Percentiles rank a stretch among this genome's conserved stretches.
phyloP scores from a whole-genome alignment of 1,284 basidiomycete genomes.

The Ustilago bromivora region DNA sequence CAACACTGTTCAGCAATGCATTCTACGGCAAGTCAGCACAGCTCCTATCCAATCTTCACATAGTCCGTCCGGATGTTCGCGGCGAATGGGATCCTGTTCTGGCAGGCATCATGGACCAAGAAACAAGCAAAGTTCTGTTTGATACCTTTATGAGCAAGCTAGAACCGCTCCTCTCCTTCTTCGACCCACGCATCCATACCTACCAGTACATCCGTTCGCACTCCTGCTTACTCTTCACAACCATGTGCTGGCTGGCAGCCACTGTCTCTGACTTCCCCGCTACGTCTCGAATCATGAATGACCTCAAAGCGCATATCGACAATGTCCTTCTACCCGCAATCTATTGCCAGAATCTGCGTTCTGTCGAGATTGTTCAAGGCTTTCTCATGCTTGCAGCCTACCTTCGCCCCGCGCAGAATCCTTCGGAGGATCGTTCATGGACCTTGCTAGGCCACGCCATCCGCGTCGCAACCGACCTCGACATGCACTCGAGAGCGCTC shows the following conservation, averaged over 20 bases:
- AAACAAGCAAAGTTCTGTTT: slow-evolving; percentile 34
- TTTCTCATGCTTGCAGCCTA: slow-evolving; percentile 51
- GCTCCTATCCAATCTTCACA: slow-evolving; percentile 34
- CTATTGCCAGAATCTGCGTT: slow-evolving; percentile 45
- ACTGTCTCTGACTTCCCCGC: slow-evolving; percentile 31
- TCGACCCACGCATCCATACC: slow-evolving; percentile 41
- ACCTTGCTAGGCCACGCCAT: slow-evolving; percentile 45
- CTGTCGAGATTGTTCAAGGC: slow-evolving; percentile 48
- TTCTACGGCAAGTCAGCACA: slow-evolving; percentile 40
- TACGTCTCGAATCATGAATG: slow-evolving; percentile 27
- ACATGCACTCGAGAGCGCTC: slow-evolving; percentile 39
- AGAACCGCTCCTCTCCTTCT: slow-evolving; percentile 43
- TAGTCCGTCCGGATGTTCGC: slow-evolving; percentile 30
- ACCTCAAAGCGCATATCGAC: slow-evolving; percentile 44
- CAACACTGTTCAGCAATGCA: slow-evolving; percentile 37
- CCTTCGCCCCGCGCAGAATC: slow-evolving; percentile 33
- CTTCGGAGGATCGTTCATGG: slow-evolving; percentile 47
- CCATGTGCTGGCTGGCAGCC: slow-evolving; percentile 48
- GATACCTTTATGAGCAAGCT: slow-evolving; percentile 42
- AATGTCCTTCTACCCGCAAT: slow-evolving; percentile 42
- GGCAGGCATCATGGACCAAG: slow-evolving; percentile 31
- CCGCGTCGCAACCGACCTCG: slow-evolving; percentile 39
- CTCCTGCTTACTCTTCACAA: slow-evolving; percentile 41
- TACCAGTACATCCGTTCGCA: slow-evolving; percentile 41
- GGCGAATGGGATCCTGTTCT: slow-evolving; percentile 40